Conservation (phyloP, 768 basidiomycete genomes). For the Mycena sanguinolenta region DNA sequence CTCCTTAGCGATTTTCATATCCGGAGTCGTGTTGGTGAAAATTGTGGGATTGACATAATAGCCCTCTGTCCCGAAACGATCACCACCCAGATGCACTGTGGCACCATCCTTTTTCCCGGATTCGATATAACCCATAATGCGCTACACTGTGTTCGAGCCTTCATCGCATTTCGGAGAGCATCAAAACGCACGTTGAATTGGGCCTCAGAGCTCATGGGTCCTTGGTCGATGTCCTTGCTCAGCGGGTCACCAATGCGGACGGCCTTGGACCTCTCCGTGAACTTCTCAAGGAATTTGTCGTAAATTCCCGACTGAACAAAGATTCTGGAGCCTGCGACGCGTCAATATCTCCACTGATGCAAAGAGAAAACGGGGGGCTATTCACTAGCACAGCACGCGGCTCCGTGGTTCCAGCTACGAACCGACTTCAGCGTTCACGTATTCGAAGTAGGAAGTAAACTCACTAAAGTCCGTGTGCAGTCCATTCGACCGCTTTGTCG, state of each 20-base stretch:
- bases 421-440: not conserved
- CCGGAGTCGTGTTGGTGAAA: slow-evolving; percentile 66
- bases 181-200: slow-evolving; percentile 58
- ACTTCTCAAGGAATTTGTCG: slow-evolving; percentile 65
- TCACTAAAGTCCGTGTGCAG: slow-evolving; percentile 70
- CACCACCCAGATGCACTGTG: slow-evolving; percentile 68
- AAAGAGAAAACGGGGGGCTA: slow-evolving; percentile 28
- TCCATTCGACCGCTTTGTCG: slow-evolving; percentile 70
- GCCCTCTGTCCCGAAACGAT: slow-evolving; percentile 62
- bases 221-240: slow-evolving; percentile 54
- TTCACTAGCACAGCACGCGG: slow-evolving; percentile 22
- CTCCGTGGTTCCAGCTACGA: slow-evolving; percentile 33
- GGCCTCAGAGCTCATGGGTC: slow-evolving; percentile 62
- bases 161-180: not conserved
- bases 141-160: slow-evolving; percentile 46
- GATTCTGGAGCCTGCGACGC: slow-evolving; percentile 67
- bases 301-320: slow-evolving; percentile 70
- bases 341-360: slow-evolving; percentile 54
- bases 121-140: slow-evolving; percentile 73
- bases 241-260: slow-evolving; percentile 65
- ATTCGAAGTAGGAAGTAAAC: slow-evolving; percentile 30
- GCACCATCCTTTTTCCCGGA: slow-evolving; percentile 72
- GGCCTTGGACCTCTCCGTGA: slow-evolving; percentile 50
- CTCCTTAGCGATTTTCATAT: slow-evolving; percentile 71
- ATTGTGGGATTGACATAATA: slow-evolving; percentile 76